Evolutionary conservation across 257 asterid species (phyloP), one percentile per base, ranked within the genome.

Genomic region (Verbena officinalis): DNA sequence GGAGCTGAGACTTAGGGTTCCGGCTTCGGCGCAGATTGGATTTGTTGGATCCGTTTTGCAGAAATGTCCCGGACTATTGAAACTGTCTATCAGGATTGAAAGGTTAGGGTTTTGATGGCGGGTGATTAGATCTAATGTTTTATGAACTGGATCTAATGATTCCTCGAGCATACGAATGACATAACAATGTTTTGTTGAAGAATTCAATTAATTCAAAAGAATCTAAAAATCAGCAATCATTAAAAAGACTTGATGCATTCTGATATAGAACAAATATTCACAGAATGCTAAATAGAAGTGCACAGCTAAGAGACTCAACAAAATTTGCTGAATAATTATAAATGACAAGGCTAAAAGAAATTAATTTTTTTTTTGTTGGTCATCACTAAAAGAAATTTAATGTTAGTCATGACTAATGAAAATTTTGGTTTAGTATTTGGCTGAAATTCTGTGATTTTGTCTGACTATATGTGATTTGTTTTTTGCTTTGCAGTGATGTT

Each of bases 1-100:
- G 83, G 96, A 94, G 86, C 86, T 94, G 3, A 67, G 91, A 30
- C 88, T 94, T 38, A 76, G 88, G 76, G 96, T 94, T 66, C 95
- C 99, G 33, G 79, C 86, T 38, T 80, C 69, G 57, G 77, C 98
- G 15, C 91, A 83, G 72, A 77, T 94, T 48, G 96, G 96, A 58
- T 80, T 80, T 48, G 89, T 88, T 62, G 97, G 96, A 80, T 94
- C 96, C 54, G 78, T 94, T 51, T 52, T 90, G 85, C 91, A 90
- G 82, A 94, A 94, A 64, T 94, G 96, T 46, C 83, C 87, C 68
- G 86, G 86, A 40, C 88, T 94, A 15, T 67, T 80, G 31, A 86
- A 77, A 65, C 83, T 94, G 40, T 77, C 96, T 10, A 86, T 94
- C 33, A 82, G 80, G 48, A 84, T 90, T 72, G 95, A 90, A 79